phyloP scores from a whole-genome alignment of 345 rosid species.

The Populus euphratica region DNA sequence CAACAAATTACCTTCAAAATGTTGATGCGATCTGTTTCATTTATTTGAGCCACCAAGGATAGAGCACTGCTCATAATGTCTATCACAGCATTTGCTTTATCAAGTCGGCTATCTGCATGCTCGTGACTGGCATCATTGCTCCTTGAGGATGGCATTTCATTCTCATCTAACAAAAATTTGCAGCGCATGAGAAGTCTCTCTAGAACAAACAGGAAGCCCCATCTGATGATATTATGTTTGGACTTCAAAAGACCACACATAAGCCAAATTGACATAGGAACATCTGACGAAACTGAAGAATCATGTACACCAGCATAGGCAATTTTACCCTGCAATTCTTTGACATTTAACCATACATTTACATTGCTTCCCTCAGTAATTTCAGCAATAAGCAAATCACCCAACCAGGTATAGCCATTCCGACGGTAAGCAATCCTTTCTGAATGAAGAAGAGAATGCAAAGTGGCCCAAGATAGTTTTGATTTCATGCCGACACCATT shows the following conservation, averaged over 20 bases:
- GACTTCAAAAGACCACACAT: slow-evolving; percentile 95
- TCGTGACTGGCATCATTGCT: slow-evolving; percentile 39
- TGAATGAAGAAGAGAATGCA: slow-evolving; percentile 97
- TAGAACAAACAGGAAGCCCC: slow-evolving; percentile 83
- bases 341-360: slow-evolving; percentile 67
- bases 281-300: slow-evolving; percentile 59
- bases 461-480: slow-evolving; percentile 75
- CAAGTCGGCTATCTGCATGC: slow-evolving; percentile 55
- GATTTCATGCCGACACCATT: slow-evolving; percentile 48
- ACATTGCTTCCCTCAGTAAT: slow-evolving; percentile 65
- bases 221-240: slow-evolving; percentile 58
- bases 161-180: slow-evolving; percentile 86
- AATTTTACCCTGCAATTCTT: slow-evolving; percentile 61
- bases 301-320: slow-evolving; percentile 65
- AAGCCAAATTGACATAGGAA: slow-evolving; percentile 77
- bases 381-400: slow-evolving; percentile 89
- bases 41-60: slow-evolving; percentile 75
- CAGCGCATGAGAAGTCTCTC: slow-evolving; percentile 97
- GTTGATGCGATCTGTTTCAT: slow-evolving; percentile 87
- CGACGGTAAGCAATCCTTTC: slow-evolving; percentile 70
- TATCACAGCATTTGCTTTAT: slow-evolving; percentile 89
- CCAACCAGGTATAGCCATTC: slow-evolving; percentile 93
- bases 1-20: slow-evolving; percentile 75
- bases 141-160: slow-evolving; percentile 57
- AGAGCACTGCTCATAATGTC: slow-evolving; percentile 94